phyloP scores from a whole-genome alignment of 2,329 filamentous ascomycete genomes.

The Fusarium floridanum region DNA sequence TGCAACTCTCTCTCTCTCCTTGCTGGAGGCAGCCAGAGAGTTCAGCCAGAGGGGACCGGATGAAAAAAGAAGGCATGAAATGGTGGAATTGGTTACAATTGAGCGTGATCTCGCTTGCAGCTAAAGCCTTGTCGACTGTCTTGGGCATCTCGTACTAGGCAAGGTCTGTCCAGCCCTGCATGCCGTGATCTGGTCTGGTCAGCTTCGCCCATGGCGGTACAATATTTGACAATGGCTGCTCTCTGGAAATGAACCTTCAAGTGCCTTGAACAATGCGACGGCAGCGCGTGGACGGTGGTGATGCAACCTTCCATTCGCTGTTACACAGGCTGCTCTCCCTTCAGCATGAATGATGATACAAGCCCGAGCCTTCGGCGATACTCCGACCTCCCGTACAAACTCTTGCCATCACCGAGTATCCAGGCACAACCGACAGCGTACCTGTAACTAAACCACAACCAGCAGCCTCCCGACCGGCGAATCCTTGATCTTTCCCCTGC shows the following conservation, averaged over 20 bases:
- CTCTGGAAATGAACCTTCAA: slow-evolving; percentile 2
- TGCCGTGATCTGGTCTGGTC: slow-evolving; percentile 3
- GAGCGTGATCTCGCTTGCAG: slow-evolving; percentile 38
- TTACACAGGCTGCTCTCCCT: slow-evolving; percentile 24
- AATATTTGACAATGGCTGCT: slow-evolving; percentile 20
- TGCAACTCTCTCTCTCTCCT: neutral
- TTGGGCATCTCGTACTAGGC: slow-evolving; percentile 26
- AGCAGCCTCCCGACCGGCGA: slow-evolving; percentile 28
- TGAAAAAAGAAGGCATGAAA: slow-evolving; percentile 25
- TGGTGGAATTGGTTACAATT: slow-evolving; percentile 21
- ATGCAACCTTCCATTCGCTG: slow-evolving; percentile 34
- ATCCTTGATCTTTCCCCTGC: slow-evolving; percentile 30
- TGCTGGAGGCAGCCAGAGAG: neutral
- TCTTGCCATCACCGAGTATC: slow-evolving; percentile 17
- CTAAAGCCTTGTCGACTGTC: slow-evolving; percentile 21
- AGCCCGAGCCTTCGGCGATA: slow-evolving; percentile 22
- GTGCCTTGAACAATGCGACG: slow-evolving; percentile 14
- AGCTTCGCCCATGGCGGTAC: slow-evolving; percentile 17
- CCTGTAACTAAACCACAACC: slow-evolving; percentile 21
- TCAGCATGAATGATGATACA: slow-evolving; percentile 29
- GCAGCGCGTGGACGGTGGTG: slow-evolving; percentile 22
- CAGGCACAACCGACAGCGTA: slow-evolving; percentile 19
- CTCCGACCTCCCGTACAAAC: neutral
- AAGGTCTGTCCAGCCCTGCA: slow-evolving; percentile 5
- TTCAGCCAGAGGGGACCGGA: neutral